phyloP scores from a whole-genome alignment of 331 rosid species.

The Pyracantha coccinea region DNA sequence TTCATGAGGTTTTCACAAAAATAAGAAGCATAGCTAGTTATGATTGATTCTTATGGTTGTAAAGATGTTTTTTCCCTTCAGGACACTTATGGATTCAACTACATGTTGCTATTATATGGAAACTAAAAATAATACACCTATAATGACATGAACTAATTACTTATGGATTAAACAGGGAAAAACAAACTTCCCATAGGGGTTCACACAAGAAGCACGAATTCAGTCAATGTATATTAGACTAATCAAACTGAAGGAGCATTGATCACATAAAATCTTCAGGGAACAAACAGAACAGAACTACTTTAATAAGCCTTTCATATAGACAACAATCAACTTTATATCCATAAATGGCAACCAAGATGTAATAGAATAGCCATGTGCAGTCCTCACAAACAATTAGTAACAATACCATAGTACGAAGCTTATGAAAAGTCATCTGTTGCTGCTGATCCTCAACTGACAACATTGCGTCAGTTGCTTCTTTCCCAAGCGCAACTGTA shows the following conservation, averaged over 20 bases:
- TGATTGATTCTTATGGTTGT: no score
- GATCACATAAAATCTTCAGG: background rate
- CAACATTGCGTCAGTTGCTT: constrained; percentile 82
- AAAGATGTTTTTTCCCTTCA: no score
- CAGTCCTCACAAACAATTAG: background rate
- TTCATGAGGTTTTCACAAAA: no score
- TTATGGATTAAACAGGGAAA: background rate
- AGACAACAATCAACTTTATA: background rate
- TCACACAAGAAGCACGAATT: background rate
- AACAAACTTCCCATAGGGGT: background rate
- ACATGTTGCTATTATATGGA: background rate
- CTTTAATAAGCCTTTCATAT: background rate
- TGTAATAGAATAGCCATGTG: background rate
- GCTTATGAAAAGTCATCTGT: constrained; percentile 61
- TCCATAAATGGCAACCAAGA: background rate
- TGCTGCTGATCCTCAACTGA: constrained; percentile 93
- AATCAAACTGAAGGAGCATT: background rate
- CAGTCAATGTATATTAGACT: background rate
- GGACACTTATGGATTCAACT: background rate
- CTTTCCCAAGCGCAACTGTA: constrained; percentile 73
- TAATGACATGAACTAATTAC: background rate
- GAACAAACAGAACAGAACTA: background rate
- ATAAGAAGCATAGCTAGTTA: no score
- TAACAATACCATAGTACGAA: constrained; percentile 63
- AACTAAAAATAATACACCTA: background rate